Base-by-base conservation (phyloP, 805 yeast genomes). In the Saturnispora bothae region DNA sequence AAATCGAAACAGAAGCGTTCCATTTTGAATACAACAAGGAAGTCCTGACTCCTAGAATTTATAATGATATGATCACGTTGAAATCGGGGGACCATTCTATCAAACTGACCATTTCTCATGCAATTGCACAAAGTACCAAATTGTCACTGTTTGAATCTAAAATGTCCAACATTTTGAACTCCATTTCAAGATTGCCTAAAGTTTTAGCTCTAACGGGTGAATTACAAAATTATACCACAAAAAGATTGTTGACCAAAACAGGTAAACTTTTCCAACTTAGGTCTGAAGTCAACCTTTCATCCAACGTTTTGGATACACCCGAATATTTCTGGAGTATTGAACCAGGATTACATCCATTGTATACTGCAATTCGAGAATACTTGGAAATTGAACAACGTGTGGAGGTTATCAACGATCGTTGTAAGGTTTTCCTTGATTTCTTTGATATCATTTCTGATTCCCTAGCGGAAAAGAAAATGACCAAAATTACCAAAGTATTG, bases 251-350 rank as follows among this genome's bases (percentile, higher is more conserved):
- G 44, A 84, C 80, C 52, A 85, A 89, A 52, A 83, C 95, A 1
- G 98, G 98, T 6, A 78, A 81, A 53, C 63, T 92, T 33, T 89
- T 89, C 66, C 88, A 86, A 50, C 59, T 92, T 21, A 67, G 97
- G 35, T 95, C 88, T 12, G 97, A 92, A 58, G 96, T 92, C 4
- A 92, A 92, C 54, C 63, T 92, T 35, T 79, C 89, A 4, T 83
- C 96, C 9, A 83, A 83, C 46, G 86, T 92, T 17, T 65, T 92
- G 38, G 98, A 92, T 52, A 86, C 95, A 0, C 98, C 98, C 0
- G 95, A 85, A 44, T 86, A 84, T 53, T 92, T 92, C 58, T 92
- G 98, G 98, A 83, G 88, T 22, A 71, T 69, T 44, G 98, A 92
- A 60, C 98, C 98, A 4, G 88, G 95, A 28, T 68, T 92, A 47